phyloP scores from a whole-genome alignment of 805 yeast genomes.

The Yamadazyma ubonensis region DNA sequence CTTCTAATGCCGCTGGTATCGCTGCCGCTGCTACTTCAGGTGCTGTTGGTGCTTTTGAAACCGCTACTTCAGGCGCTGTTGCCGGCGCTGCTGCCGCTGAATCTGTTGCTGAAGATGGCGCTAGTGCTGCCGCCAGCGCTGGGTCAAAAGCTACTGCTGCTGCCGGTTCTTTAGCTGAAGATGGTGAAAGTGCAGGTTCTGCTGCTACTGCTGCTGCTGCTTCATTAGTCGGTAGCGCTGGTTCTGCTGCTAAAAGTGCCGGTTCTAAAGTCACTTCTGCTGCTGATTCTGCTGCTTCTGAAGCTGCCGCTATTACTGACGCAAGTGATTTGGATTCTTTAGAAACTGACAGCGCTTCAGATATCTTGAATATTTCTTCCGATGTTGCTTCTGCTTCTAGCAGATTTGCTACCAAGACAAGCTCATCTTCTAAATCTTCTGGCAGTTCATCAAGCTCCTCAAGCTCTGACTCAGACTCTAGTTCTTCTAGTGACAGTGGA shows the following conservation, averaged over 20 bases:
- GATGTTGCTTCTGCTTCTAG: constrained; percentile 14
- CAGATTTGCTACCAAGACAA: constrained; percentile 2
- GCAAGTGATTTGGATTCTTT: constrained; percentile 15
- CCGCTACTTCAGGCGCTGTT: constrained; percentile 13
- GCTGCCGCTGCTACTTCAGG: constrained; percentile 12
- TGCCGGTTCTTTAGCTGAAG: constrained; percentile 15
- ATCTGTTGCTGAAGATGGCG: constrained; percentile 16
- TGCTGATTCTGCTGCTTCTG: constrained; percentile 17
- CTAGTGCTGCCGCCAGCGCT: constrained; percentile 15
- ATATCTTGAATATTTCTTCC: constrained; percentile 12
- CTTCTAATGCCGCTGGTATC: constrained; percentile 6
- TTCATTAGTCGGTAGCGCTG: constrained; percentile 11
- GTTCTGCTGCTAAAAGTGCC: constrained; percentile 9
- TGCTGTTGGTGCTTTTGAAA: constrained; percentile 2
- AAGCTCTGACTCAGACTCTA: constrained; percentile 10
- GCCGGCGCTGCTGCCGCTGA: constrained; percentile 16
- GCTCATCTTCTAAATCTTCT: constrained; percentile 6
- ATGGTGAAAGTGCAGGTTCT: constrained; percentile 12
- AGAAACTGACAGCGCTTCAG: constrained; percentile 13
- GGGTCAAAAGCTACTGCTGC: constrained; percentile 17
- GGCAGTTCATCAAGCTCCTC: constrained; percentile 11
- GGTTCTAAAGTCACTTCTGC: constrained; percentile 17
- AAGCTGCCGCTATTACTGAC: constrained; percentile 11
- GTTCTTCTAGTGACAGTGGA: constrained; percentile 17
- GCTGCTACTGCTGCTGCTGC: constrained; percentile 10